These are phyloP conservation scores for Aspergillus tubingensis DNA, from an alignment of 2,329 filamentous ascomycete species.

Conservation along the genomic window DNA sequence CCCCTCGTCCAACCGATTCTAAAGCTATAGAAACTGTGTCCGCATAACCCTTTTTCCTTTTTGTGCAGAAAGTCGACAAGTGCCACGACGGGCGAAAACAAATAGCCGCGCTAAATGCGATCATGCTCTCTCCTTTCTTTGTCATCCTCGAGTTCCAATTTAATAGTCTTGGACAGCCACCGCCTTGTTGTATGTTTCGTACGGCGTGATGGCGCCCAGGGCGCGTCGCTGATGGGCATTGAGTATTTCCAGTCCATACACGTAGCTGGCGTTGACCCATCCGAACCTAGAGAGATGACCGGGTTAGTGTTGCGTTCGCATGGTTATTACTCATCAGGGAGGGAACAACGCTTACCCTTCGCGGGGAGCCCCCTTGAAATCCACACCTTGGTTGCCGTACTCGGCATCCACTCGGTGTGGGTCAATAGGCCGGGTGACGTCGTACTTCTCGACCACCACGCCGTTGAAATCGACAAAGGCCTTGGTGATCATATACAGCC, in stretches of 20 bases:
- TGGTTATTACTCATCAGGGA: neutral
- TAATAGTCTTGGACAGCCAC: constrained; percentile 37
- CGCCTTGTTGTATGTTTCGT: constrained; percentile 76
- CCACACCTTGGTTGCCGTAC: constrained; percentile 93
- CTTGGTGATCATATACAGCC: constrained; percentile 98
- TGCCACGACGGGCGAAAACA: neutral
- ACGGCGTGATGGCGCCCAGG: constrained; percentile 83
- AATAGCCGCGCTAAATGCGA: neutral
- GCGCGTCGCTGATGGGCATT: constrained; percentile 88
- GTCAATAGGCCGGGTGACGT: constrained; percentile 86
- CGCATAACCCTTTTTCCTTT: neutral
- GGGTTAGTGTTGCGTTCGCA: constrained; percentile 7
- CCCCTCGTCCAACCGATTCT: neutral
- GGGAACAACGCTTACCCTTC: constrained; percentile 73
- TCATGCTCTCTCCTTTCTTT: neutral
- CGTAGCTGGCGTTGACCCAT: constrained; percentile 98
- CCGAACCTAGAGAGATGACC: constrained; percentile 68
- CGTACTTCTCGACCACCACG: constrained; percentile 97
- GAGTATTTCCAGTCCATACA: constrained; percentile 86
- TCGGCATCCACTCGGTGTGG: constrained; percentile 94
- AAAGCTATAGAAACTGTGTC: neutral
- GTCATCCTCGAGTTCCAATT: neutral
- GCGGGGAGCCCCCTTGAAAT: constrained; percentile 93
- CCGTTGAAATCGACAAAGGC: constrained; percentile 98
- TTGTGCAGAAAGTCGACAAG: neutral